These are phyloP conservation scores for Nakazawaea wickerhamii DNA, from an alignment of 805 yeast species.

Conservation along the genomic window DNA sequence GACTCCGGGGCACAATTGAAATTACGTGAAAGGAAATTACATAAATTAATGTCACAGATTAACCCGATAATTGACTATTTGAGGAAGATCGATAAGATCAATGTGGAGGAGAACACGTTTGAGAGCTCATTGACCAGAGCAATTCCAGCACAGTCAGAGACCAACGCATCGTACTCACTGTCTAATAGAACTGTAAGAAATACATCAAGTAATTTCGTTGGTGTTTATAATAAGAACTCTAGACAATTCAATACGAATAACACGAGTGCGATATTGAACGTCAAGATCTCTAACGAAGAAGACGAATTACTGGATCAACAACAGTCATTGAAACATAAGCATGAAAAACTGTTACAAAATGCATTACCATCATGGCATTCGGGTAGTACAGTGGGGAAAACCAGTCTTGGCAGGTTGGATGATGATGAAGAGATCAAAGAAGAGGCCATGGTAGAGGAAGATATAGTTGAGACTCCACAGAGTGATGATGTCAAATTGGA, in stretches of 20 bases:
- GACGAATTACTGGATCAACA: conserved; percentile 65
- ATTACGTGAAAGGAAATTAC: conserved; percentile 74
- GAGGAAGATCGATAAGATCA: conserved; percentile 75
- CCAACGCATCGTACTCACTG: conserved; percentile 65
- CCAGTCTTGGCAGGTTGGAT: conserved; percentile 49
- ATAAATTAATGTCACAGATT: conserved; percentile 80
- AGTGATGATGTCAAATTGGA: conserved; percentile 32
- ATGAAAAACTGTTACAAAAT: conserved; percentile 75
- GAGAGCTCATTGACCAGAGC: conserved; percentile 78
- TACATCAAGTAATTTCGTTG: conserved; percentile 17
- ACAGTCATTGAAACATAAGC: conserved; percentile 60
- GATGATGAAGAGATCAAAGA: conserved; percentile 37
- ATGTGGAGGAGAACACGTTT: conserved; percentile 82
- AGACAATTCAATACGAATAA: conserved; percentile 15
- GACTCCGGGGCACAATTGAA: conserved; percentile 80
- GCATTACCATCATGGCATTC: conserved; percentile 97
- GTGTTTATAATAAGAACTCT: conserved; percentile 26
- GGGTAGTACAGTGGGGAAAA: conserved; percentile 80
- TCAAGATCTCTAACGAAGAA: conserved; percentile 83
- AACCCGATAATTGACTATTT: conserved; percentile 82
- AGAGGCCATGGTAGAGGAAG: conserved; percentile 16
- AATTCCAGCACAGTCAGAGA: conserved; percentile 74
- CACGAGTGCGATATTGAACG: conserved; percentile 81
- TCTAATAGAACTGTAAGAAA: conserved; percentile 33
- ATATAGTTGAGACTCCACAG: conserved; percentile 18